Conservation (phyloP, 495 filamentous ascomycete species). For the Xylaria curta region DNA sequence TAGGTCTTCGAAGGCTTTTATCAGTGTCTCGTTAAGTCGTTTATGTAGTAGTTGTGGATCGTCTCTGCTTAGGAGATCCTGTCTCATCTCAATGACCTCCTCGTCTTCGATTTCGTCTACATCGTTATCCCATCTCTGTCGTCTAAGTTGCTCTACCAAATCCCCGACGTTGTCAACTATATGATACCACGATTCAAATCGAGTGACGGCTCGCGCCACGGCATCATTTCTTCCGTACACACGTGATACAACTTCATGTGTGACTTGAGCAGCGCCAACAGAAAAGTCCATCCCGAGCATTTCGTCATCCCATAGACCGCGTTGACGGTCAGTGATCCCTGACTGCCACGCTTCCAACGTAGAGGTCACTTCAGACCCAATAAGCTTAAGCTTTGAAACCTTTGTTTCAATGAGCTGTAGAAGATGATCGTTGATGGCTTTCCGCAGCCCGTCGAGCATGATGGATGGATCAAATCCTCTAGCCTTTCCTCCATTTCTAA, state of each 20-base stretch:
- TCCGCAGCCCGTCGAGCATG: conserved; percentile 71
- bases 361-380: conserved; percentile 63
- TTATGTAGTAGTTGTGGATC: conserved; percentile 72
- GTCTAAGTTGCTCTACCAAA: conserved; percentile 69
- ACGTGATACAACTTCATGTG: conserved; percentile 51
- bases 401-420: conserved; percentile 63
- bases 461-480: conserved; percentile 63
- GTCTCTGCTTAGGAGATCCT: conserved; percentile 69
- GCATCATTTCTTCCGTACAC: conserved; percentile 70
- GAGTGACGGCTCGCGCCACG: conserved; percentile 62
- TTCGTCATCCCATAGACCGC: conserved; percentile 67
- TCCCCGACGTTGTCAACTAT: conserved; percentile 65
- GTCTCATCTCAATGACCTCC: conserved; percentile 69
- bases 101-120: conserved; percentile 78
- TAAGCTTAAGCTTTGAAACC: conserved; percentile 60
- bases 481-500: conserved; percentile 59
- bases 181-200: conserved; percentile 72
- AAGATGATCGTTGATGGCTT: conserved; percentile 70
- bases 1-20: conserved; percentile 63
- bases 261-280: conserved; percentile 51
- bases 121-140: conserved; percentile 77
- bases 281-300: conserved; percentile 54
- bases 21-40: conserved; percentile 63
- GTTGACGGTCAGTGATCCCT: conserved; percentile 52
- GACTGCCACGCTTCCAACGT: conserved; percentile 60